Conservation (phyloP, 2,329 filamentous ascomycete genomes). For the Fusarium camptoceras region DNA sequence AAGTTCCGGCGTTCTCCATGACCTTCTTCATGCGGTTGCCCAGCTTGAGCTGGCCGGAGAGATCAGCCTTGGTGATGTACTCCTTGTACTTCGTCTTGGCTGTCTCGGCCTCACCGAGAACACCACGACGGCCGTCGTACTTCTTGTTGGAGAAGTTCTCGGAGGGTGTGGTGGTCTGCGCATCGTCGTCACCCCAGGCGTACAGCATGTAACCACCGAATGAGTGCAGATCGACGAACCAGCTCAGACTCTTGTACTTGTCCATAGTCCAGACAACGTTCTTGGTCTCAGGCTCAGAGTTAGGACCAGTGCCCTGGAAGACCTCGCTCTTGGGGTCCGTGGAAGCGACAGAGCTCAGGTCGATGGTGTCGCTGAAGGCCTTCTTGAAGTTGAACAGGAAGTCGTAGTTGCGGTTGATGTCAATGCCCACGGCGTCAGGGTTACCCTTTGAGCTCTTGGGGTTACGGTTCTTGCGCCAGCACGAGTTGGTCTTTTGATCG, state of each 20-base stretch:
- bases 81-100: constrained; percentile 56
- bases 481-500: constrained; percentile 61
- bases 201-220: constrained; percentile 64
- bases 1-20: constrained; percentile 55
- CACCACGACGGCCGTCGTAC: constrained; percentile 64
- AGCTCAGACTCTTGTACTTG: constrained; percentile 61
- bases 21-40: constrained; percentile 52
- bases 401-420: constrained; percentile 69
- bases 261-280: constrained; percentile 65
- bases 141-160: constrained; percentile 66
- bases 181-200: constrained; percentile 67
- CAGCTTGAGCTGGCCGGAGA: constrained; percentile 49
- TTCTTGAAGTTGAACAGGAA: constrained; percentile 66
- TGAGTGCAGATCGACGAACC: constrained; percentile 71
- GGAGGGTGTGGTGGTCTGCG: constrained; percentile 59
- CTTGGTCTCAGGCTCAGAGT: constrained; percentile 68
- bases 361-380: constrained; percentile 56
- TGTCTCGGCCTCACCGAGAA: constrained; percentile 53
- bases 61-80: constrained; percentile 56
- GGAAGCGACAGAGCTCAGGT: constrained; percentile 52
- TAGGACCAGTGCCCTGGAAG: constrained; percentile 63
- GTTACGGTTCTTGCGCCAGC: constrained; percentile 70
- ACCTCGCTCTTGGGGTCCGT: constrained; percentile 57
- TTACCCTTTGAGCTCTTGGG: constrained; percentile 51
- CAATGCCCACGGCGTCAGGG: constrained; percentile 57